phyloP scores from a whole-genome alignment of 2,329 filamentous ascomycete species.

The Epichloe baconii region DNA sequence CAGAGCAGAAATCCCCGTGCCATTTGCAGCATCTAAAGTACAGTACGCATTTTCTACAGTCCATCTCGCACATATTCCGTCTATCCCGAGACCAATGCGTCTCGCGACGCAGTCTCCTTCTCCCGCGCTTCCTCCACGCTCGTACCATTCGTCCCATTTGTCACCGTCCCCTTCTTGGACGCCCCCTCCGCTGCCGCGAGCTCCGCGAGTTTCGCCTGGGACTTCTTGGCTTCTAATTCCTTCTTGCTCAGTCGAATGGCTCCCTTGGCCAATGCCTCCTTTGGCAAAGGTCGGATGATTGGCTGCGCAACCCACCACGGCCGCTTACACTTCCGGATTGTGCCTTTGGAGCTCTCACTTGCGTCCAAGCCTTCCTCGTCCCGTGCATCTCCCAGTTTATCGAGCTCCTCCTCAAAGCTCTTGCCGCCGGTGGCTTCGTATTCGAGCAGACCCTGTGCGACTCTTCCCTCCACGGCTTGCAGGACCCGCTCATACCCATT shows the following conservation, averaged over 20 bases:
- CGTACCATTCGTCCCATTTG: background rate
- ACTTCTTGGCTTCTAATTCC: slow-evolving; percentile 22
- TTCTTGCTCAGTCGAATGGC: slow-evolving; percentile 66
- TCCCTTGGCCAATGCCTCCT: slow-evolving; percentile 75
- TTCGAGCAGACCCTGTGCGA: slow-evolving; percentile 59
- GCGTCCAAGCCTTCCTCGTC: slow-evolving; percentile 27
- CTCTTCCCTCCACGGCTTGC: slow-evolving; percentile 57
- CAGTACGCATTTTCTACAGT: background rate
- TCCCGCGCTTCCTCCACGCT: background rate
- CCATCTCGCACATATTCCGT: background rate
- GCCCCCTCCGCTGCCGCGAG: slow-evolving; percentile 30
- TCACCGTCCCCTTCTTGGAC: background rate
- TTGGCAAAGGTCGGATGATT: slow-evolving; percentile 72
- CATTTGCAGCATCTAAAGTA: too few relatives aligned
- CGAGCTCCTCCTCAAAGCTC: slow-evolving; percentile 31
- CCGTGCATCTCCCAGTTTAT: slow-evolving; percentile 10
- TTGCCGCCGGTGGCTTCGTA: slow-evolving; percentile 42
- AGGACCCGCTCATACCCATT: slow-evolving; percentile 66
- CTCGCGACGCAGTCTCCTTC: background rate
- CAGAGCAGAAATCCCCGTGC: too few relatives aligned
- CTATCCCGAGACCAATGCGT: slow-evolving; percentile 1
- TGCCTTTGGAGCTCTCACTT: slow-evolving; percentile 48
- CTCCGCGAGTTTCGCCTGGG: slow-evolving; percentile 1
- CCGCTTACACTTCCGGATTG: slow-evolving; percentile 59
- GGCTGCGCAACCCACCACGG: slow-evolving; percentile 90